These are phyloP conservation scores for Thyridium curvatum DNA, from an alignment of 2,329 filamentous ascomycete genomes.

Conservation along the genomic window DNA sequence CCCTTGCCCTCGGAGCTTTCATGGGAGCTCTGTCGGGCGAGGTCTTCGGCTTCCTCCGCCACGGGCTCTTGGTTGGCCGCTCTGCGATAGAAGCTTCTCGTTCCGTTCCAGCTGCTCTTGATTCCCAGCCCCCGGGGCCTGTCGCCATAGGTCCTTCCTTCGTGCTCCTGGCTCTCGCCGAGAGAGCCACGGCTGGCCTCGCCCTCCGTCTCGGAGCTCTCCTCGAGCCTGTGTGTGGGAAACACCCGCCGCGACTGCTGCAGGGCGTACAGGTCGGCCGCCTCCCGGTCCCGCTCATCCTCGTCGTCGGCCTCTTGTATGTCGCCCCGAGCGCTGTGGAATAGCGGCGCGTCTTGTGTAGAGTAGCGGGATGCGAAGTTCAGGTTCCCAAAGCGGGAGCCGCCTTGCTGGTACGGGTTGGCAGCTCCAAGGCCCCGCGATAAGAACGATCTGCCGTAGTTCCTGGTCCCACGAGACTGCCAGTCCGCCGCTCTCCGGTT, in stretches of 20 bases:
- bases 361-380: slow-evolving; percentile 74
- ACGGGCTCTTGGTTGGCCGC: slow-evolving; percentile 8
- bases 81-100: slow-evolving; percentile 32
- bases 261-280: slow-evolving; percentile 88
- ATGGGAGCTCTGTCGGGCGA: slow-evolving; percentile 15
- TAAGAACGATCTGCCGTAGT: slow-evolving; percentile 35
- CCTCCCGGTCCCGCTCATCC: slow-evolving; percentile 81
- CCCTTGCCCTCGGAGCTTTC: slow-evolving; percentile 37
- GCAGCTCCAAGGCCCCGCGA: slow-evolving; percentile 40
- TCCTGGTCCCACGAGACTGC: slow-evolving; percentile 23
- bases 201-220: slow-evolving; percentile 78
- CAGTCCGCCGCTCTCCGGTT: slow-evolving; percentile 27
- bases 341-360: slow-evolving; percentile 80
- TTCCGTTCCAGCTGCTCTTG: slow-evolving; percentile 59
- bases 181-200: slow-evolving; percentile 54
- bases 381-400: slow-evolving; percentile 64
- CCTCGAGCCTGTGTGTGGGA: slow-evolving; percentile 73
- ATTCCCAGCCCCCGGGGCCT: slow-evolving; percentile 46
- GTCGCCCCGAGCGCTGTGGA: slow-evolving; percentile 85
- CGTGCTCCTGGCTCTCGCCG: slow-evolving; percentile 46
- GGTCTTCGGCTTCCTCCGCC: slow-evolving; percentile 20
- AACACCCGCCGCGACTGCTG: slow-evolving; percentile 87
- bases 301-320: slow-evolving; percentile 92
- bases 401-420: slow-evolving; percentile 72
- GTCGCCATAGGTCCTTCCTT: slow-evolving; percentile 36